Base-by-base conservation (phyloP, 1,139 yeast genomes). In the Lodderomyces oxycetoniae region DNA sequence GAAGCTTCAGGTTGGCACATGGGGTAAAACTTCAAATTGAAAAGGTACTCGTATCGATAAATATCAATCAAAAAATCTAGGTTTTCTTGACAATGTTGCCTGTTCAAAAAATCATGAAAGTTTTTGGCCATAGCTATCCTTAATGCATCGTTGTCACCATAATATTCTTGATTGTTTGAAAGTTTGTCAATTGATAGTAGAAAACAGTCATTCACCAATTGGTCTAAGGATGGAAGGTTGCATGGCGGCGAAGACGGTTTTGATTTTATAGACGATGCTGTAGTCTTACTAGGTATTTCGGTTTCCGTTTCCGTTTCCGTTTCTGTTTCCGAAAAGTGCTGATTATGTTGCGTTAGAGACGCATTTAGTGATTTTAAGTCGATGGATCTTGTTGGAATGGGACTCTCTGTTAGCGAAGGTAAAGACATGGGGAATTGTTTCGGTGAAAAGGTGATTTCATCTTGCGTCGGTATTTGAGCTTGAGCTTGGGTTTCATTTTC, bases 71-170 rank as follows among this genome's bases (percentile, higher is more conserved):
- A 49, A 42, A 72, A 72, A 32, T 57, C 49, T 31, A 72, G 54
- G 46, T 69, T 71, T 48, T 72, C 78, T 39, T 57, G 59, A 46
- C 73, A 67, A 43, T 70, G 76, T 12, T 57, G 44, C 9, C 53
- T 44, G 11, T 32, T 34, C 5, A 52, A 41, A 33, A 45, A 55
- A 8, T 45, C 42, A 22, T 45, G 47, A 29, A 59, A 59, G 14
- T 41, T 41, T 16, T 45, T 43, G 7, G 54, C 50, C 19, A 47
- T 35, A 9, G 40, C 35, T n/a, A 41, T 22, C 26, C 44, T 45
- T 2, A 33, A 17, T 1, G 36, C 33, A 25, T 48, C 50, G 11
- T 40, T 33, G 6, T 24, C 26, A 6, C n/a, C 26, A n/a, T 6
- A 11, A 10, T 6, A 7, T 6, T 24, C 14, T 10, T 6, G 14